Conservation (phyloP, 1,139 yeast species). For the Yamadazyma kanchanaburiensis region DNA sequence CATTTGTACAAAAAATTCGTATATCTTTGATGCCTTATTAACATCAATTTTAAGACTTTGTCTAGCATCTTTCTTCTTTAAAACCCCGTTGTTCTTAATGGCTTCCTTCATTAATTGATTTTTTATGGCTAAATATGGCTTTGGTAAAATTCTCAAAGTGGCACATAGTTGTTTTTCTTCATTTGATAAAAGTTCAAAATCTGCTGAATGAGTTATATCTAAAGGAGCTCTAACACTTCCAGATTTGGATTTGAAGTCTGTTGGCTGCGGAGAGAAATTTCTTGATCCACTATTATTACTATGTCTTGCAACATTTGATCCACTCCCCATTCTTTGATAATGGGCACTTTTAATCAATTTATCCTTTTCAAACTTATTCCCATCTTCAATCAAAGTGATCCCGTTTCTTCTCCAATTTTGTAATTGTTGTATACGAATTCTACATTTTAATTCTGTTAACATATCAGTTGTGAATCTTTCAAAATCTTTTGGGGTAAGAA, state of each 20-base stretch:
- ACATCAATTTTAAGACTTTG: constrained; percentile 84
- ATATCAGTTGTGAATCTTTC: constrained; percentile 69
- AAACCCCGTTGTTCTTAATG: constrained; percentile 74
- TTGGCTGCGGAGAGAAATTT: constrained; percentile 37
- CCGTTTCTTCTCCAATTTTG: constrained; percentile 95
- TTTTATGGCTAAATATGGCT: constrained; percentile 90
- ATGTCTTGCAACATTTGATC: constrained; percentile 29
- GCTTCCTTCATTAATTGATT: constrained; percentile 90
- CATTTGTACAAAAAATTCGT: constrained; percentile 89
- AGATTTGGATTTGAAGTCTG: constrained; percentile 38
- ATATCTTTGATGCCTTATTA: constrained; percentile 79
- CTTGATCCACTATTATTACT: constrained; percentile 11
- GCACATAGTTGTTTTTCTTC: constrained; percentile 88
- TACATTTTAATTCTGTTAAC: constrained; percentile 70
- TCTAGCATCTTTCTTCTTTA: constrained; percentile 81
- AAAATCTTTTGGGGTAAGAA: constrained; percentile 80
- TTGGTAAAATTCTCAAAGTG: constrained; percentile 80
- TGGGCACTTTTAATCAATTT: constrained; percentile 61
- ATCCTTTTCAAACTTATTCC: constrained; percentile 84
- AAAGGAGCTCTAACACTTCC: constrained; percentile 46
- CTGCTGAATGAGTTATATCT: constrained; percentile 83
- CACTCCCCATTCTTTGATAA: constrained; percentile 58
- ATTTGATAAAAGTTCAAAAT: constrained; percentile 73
- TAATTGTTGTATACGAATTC: constrained; percentile 80
- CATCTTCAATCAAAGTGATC: constrained; percentile 77